Percentiles rank a stretch among this genome's conserved stretches.
Evolutionary conservation across 164 flowering plant species (phyloP).

Genomic region (Piper betle): DNA sequence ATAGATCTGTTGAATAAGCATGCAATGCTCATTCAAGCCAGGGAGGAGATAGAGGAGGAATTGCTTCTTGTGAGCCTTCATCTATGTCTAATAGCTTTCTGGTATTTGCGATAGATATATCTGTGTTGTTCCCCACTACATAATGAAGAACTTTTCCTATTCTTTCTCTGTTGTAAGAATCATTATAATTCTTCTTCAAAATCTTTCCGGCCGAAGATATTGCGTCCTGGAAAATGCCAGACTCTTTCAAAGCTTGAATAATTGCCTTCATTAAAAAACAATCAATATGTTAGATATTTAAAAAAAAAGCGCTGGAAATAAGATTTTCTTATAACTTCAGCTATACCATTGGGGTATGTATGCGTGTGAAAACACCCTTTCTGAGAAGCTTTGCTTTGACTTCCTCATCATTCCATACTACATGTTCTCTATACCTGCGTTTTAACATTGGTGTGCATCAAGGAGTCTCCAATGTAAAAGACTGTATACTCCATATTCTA

Average conservation of each 20-base stretch:
- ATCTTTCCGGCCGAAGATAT: slow-evolving; percentile 34
- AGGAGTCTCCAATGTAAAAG: not conserved
- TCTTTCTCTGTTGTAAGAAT: not conserved
- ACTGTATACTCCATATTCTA: not conserved
- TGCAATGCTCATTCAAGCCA: slow-evolving; percentile 15
- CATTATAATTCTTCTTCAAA: slow-evolving; percentile 28
- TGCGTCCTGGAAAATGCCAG: slow-evolving; percentile 57
- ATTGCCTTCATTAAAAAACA: slow-evolving; percentile 27
- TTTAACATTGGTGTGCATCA: not conserved
- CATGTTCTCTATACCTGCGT: slow-evolving; percentile 72
- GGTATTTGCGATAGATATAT: slow-evolving; percentile 2
- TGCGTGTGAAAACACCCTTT: slow-evolving; percentile 84
- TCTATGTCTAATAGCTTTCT: slow-evolving; percentile 2
- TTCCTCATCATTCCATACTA: slow-evolving; percentile 71
- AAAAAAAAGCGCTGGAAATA: not conserved
- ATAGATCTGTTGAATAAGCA: not conserved
- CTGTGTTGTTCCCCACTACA: not conserved
- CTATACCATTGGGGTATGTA: slow-evolving; percentile 85
- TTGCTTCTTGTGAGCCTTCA: slow-evolving; percentile 20
- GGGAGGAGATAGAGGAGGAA: slow-evolving; percentile 46
- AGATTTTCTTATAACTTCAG: not conserved
- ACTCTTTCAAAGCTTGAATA: slow-evolving; percentile 58
- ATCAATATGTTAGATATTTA: not conserved
- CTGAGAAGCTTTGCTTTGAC: slow-evolving; percentile 51
- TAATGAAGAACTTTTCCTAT: slow-evolving; percentile 1